A percentile compares a stretch with the other conserved stretches of the same genome.
These are phyloP conservation scores for Prunus kanzakura DNA, from an alignment of 306 rosid genomes.

Conservation along the genomic window DNA sequence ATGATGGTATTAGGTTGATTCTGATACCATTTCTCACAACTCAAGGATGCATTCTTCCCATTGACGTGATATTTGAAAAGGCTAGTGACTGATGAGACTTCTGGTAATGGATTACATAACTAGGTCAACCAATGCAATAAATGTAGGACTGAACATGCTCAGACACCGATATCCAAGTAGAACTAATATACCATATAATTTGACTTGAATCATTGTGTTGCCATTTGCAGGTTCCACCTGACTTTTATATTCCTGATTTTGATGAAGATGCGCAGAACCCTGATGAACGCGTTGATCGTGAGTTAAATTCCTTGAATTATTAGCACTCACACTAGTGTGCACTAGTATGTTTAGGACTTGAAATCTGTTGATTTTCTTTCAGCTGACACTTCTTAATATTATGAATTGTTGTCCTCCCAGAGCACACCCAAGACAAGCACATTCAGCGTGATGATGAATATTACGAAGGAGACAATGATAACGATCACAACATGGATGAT, in stretches of 20 bases:
- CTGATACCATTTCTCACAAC: neutral
- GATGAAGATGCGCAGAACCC: slow-evolving; percentile 95
- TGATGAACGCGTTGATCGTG: slow-evolving; percentile 91
- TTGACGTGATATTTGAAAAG: neutral
- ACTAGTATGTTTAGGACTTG: neutral
- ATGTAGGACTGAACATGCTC: neutral
- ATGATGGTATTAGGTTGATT: neutral
- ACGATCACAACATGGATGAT: slow-evolving; percentile 79
- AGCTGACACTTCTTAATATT: neutral
- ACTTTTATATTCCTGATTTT: slow-evolving; percentile 85
- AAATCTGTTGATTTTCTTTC: neutral
- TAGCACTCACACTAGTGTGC: neutral
- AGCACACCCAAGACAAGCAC: slow-evolving; percentile 86
- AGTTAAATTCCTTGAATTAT: slow-evolving; percentile 25
- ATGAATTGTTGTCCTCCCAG: slow-evolving; percentile 36
- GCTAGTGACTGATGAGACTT: neutral
- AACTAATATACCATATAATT: neutral
- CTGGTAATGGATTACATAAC: neutral
- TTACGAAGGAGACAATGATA: slow-evolving; percentile 87
- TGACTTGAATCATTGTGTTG: slow-evolving; percentile 5
- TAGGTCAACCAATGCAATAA: neutral
- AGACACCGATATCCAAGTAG: neutral
- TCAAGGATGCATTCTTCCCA: neutral
- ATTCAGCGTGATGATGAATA: slow-evolving; percentile 91
- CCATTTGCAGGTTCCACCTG: slow-evolving; percentile 85